These are phyloP conservation scores for Mycena latifolia DNA, from an alignment of 768 basidiomycete species.

Conservation along the genomic window DNA sequence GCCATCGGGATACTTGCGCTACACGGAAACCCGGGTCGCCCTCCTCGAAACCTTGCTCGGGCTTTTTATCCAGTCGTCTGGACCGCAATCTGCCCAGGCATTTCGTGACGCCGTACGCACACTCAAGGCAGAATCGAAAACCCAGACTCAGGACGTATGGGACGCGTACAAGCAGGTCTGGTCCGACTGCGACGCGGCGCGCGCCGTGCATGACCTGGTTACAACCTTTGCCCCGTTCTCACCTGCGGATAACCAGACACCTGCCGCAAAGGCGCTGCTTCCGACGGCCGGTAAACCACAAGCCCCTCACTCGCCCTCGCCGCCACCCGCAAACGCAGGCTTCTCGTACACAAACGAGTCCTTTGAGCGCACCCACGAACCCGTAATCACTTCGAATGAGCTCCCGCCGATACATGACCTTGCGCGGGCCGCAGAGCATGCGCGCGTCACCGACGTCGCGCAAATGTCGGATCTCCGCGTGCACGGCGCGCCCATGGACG, in stretches of 20 bases:
- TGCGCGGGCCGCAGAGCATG: background rate
- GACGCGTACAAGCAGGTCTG: slow-evolving; percentile 42
- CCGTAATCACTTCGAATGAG: background rate
- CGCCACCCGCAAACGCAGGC: slow-evolving; percentile 16
- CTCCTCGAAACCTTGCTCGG: slow-evolving; percentile 45
- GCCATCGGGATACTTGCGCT: slow-evolving; percentile 45
- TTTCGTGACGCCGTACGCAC: slow-evolving; percentile 25
- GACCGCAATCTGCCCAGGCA: slow-evolving; percentile 3
- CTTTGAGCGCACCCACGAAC: slow-evolving; percentile 29
- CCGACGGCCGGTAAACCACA: slow-evolving; percentile 26
- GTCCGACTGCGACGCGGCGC: slow-evolving; percentile 39
- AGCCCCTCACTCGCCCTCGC: slow-evolving; percentile 16
- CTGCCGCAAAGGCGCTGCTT: slow-evolving; percentile 37
- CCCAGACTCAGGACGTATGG: slow-evolving; percentile 46
- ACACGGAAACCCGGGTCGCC: slow-evolving; percentile 44
- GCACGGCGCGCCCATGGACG: background rate
- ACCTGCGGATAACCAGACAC: slow-evolving; percentile 38
- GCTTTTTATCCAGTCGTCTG: slow-evolving; percentile 35
- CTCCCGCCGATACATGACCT: slow-evolving; percentile 1
- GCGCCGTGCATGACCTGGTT: slow-evolving; percentile 39
- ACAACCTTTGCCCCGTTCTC: slow-evolving; percentile 42
- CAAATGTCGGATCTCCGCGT: background rate
- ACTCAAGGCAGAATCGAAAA: slow-evolving; percentile 37
- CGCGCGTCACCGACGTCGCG: background rate
- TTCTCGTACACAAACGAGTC: slow-evolving; percentile 30